Base-by-base conservation (phyloP, 1,139 yeast species). In the Debaryomycetaceae sp. region DNA sequence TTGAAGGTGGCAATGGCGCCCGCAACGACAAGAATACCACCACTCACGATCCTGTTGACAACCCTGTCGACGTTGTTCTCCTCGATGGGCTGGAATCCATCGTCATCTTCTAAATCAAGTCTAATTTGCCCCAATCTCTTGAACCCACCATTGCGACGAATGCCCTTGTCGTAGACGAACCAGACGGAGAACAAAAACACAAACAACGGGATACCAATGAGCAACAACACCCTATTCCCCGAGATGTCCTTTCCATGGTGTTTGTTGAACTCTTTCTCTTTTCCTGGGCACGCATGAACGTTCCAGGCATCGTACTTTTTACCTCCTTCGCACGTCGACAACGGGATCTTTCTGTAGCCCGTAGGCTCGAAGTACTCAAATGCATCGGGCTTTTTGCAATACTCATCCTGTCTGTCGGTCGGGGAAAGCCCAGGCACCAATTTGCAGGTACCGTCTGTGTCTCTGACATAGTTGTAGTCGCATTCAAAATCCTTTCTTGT, bases 401-500 rank as follows among this genome's bases (percentile, higher is more conserved):
- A 64, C 29, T 70, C 78, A 8, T 71, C 65, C 46, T 52, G 50
- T 29, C 79, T 78, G 43, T 83, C 86, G 5, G 73, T 67, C 7
- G 95, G 85, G 5, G 70, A 49, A 25, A 76, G 61, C 0, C 96
- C 96, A 4, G 69, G 60, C 10, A 86, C 83, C 29, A 89, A 68
- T 49, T 81, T 79, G 60, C 99, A 93, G 1, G 95, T 82, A 13
- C 95, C 94, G 51, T 88, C 96, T 2, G 52, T 49, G 22, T 77
- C 79, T 40, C 82, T 73, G 38, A 56, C 75, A 53, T 65, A 89
- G 56, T 89, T 89, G 61, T 77, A 85, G 51, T 91, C 98, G 70
- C 99, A 91, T 57, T 91, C 99, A 49, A 67, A 93, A 56, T 91
- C 99, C 35, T 75, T 71, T 54, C 96, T 74, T 0, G 93, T 72